phyloP scores from a whole-genome alignment of 352 stramenopile genomes.

The Phytophthora pistaciae region DNA sequence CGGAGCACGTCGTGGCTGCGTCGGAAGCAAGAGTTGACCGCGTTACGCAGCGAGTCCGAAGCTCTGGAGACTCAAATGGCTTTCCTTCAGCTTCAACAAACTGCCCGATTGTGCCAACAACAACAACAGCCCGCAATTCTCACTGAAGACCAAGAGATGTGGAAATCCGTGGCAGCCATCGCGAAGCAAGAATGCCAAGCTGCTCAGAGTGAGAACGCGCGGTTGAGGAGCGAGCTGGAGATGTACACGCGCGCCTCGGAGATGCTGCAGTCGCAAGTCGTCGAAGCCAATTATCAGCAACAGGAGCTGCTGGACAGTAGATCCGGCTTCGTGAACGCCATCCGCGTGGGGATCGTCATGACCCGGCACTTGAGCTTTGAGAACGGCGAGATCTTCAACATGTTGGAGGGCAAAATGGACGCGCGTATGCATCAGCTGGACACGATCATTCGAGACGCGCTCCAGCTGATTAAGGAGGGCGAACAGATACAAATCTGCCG shows the following conservation, averaged over 20 bases:
- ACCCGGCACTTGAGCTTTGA: constrained; percentile 2
- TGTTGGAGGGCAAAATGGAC: constrained; percentile 6
- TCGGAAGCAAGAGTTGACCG: constrained; percentile 29
- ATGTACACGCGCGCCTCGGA: constrained; percentile 4
- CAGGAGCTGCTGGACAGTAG: not conserved
- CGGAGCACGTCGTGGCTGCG: constrained; percentile 38
- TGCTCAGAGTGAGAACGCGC: constrained; percentile 18
- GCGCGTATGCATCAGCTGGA: constrained; percentile 12
- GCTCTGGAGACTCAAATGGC: constrained; percentile 5
- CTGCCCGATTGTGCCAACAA: not conserved
- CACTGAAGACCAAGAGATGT: constrained; percentile 12
- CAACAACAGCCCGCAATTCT: not conserved
- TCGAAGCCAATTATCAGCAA: constrained; percentile 1
- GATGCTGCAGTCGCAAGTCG: constrained; percentile 9
- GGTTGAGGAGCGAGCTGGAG: constrained; percentile 11
- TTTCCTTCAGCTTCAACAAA: constrained; percentile 11
- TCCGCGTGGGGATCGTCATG: not conserved
- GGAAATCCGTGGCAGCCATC: constrained; percentile 25
- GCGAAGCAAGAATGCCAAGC: constrained; percentile 16
- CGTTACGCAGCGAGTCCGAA: constrained; percentile 21
- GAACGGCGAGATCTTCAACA: constrained; percentile 7
- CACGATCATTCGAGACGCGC: constrained; percentile 4
- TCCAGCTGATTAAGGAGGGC: not conserved
- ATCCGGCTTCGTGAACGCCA: not conserved
- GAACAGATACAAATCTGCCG: constrained; percentile 24